Evolutionary conservation across 306 rosid species (phyloP).

Genomic region (Alnus rubra): DNA sequence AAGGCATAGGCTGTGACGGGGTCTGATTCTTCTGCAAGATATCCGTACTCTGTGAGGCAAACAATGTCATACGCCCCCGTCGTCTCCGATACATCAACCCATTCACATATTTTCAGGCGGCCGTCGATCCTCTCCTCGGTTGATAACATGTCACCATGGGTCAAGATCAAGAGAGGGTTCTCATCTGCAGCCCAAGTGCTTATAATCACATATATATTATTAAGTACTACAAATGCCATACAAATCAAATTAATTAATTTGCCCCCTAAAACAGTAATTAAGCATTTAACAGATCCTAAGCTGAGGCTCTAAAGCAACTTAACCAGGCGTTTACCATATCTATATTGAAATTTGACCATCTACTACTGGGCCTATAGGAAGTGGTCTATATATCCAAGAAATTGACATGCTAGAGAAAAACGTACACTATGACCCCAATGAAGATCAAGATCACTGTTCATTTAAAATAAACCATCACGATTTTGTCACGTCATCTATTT

Average conservation of each 20-base stretch:
- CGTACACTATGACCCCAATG: too few species aligned
- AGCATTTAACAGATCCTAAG: not conserved
- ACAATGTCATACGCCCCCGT: conserved; percentile 46
- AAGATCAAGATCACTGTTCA: too few species aligned
- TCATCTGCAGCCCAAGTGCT: conserved; percentile 27
- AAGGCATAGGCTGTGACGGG: conserved; percentile 45
- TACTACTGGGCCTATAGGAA: too few species aligned
- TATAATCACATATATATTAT: not conserved
- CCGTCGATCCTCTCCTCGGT: conserved; percentile 50
- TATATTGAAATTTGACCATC: too few species aligned
- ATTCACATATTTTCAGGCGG: conserved; percentile 37
- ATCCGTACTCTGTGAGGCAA: conserved; percentile 45
- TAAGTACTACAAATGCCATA: not conserved
- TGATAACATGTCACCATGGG: conserved; percentile 49
- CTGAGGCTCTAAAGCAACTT: not conserved
- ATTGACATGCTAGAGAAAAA: too few species aligned
- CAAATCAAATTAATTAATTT: too few species aligned
- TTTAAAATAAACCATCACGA: too few species aligned
- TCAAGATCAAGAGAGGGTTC: conserved; percentile 43
- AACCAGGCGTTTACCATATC: too few species aligned
- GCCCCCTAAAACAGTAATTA: not conserved
- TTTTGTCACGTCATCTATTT: too few species aligned
- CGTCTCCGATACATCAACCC: conserved; percentile 37
- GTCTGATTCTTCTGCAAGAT: conserved; percentile 44
- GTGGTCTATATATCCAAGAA: too few species aligned